Percentiles rank a stretch among this genome's conserved stretches.
phyloP scores from a whole-genome alignment of 179 eudicot species.

The Silene noctiflora region DNA sequence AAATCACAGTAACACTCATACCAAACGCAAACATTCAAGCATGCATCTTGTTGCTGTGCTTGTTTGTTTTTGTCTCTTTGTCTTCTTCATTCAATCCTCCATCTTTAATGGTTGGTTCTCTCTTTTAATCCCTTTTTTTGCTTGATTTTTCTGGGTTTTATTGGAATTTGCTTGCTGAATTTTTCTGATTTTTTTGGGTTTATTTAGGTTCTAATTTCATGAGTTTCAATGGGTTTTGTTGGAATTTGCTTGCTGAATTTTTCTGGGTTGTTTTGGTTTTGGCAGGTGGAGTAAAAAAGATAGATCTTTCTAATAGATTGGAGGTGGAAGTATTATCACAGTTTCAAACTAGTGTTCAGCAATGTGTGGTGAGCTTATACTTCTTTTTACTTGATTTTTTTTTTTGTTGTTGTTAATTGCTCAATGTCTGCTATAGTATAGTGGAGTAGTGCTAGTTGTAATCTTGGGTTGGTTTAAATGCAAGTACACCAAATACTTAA shows the following conservation, averaged over 20 bases:
- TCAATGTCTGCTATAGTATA: background rate
- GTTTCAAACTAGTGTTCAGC: conserved; percentile 39
- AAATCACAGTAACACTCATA: conserved; percentile 20
- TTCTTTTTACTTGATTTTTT: background rate
- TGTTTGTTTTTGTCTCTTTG: conserved; percentile 59
- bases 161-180: background rate
- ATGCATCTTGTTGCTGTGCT: conserved; percentile 58
- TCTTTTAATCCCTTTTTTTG: background rate
- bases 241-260: background rate
- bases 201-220: no score
- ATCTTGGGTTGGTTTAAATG: no score
- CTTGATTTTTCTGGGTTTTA: background rate
- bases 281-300: conserved; percentile 38
- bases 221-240: background rate
- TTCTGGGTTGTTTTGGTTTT: conserved; percentile 7
- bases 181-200: conserved; percentile 8
- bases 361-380: conserved; percentile 38
- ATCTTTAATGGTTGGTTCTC: conserved; percentile 39
- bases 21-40: conserved; percentile 35
- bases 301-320: conserved; percentile 20
- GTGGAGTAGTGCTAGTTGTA: no score
- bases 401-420: background rate
- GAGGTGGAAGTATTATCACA: conserved; percentile 33
- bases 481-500: background rate
- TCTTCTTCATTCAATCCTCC: conserved; percentile 63